These are phyloP conservation scores for Lumnitzera littorea DNA, from an alignment of 345 rosid species.

Conservation along the genomic window DNA sequence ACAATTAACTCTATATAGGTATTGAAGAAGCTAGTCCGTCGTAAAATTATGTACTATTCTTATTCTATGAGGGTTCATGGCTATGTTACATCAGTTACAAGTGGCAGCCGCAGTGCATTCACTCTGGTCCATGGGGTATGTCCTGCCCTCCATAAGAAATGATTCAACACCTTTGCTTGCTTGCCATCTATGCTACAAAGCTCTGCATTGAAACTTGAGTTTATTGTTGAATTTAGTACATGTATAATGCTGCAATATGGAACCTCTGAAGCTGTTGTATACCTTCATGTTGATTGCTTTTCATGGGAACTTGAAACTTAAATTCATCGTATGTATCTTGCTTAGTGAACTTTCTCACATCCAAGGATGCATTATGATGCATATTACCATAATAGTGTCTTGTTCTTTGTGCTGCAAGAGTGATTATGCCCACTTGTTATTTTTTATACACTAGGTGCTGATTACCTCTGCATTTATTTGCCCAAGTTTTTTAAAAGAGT, in stretches of 20 bases:
- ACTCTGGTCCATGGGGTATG: conserved; percentile 83
- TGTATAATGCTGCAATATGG: not conserved
- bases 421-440: not conserved
- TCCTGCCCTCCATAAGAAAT: conserved; percentile 2
- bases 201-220: not conserved
- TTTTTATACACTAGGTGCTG: not conserved
- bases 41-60: conserved; percentile 76
- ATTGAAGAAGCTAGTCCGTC: conserved; percentile 70
- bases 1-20: conserved; percentile 40
- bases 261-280: not conserved
- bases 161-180: conserved; percentile 6
- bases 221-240: not conserved
- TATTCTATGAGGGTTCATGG: conserved; percentile 98
- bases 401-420: too few relatives aligned
- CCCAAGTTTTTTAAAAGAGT: too few relatives aligned
- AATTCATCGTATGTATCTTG: not conserved
- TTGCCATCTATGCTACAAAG: not conserved
- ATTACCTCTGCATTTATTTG: not conserved
- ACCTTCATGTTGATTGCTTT: not conserved
- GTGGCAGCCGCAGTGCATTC: conserved; percentile 39
- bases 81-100: conserved; percentile 35
- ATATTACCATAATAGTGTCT: too few relatives aligned
- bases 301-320: too few relatives aligned
- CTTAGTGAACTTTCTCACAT: not conserved
- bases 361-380: too few relatives aligned